A percentile compares a stretch with the other conserved stretches of the same genome.
These are phyloP conservation scores for Camellia japonica DNA, from an alignment of 148 eudicot species.

Conservation along the genomic window DNA sequence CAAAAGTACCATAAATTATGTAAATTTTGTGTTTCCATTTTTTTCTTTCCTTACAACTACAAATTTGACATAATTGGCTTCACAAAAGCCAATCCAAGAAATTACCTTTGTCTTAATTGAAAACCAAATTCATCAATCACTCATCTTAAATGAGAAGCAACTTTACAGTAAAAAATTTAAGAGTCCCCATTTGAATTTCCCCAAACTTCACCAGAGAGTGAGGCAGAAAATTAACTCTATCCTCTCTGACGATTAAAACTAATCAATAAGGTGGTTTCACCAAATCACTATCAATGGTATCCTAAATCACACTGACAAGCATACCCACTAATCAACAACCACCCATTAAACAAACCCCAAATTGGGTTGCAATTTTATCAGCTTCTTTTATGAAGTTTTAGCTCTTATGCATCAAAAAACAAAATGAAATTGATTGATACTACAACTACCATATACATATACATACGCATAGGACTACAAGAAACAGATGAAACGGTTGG, in stretches of 20 bases:
- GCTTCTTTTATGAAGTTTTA: not conserved
- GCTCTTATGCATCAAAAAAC: not conserved
- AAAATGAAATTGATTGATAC: not conserved
- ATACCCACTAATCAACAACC: conserved; percentile 3
- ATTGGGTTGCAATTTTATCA: not conserved
- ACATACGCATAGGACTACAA: not conserved
- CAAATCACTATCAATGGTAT: not conserved
- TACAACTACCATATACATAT: not conserved
- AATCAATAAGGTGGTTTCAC: conserved; percentile 2
- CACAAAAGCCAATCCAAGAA: not conserved
- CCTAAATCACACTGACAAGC: not conserved
- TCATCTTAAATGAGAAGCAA: not conserved
- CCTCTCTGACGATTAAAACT: not conserved
- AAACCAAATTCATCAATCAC: conserved; percentile 1
- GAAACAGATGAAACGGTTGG: not conserved
- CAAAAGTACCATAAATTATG: conserved; percentile 1
- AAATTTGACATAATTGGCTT: not conserved
- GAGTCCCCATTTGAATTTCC: not conserved
- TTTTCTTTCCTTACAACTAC: not conserved
- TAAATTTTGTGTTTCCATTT: not conserved
- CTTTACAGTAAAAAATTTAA: not conserved
- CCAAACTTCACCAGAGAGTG: not conserved
- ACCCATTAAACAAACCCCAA: not conserved
- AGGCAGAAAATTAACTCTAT: not conserved
- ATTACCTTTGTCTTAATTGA: not conserved